Evolutionary conservation across 352 stramenopile genomes (phyloP).

Genomic region (Pythium utonaiense): DNA sequence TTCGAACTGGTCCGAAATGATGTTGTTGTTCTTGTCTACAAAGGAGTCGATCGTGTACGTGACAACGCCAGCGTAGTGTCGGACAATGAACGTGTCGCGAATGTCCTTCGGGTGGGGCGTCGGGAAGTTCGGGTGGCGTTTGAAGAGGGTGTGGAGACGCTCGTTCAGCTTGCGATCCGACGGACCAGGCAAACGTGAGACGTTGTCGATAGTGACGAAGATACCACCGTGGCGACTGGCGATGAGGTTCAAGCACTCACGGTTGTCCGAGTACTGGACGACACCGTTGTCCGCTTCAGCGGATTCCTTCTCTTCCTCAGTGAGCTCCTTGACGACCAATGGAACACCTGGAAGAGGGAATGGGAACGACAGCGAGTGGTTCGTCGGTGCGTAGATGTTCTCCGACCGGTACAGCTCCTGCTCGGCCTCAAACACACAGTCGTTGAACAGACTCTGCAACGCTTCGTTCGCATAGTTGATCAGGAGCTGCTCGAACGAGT

Average conservation of each 20-base stretch:
- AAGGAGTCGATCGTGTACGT: constrained; percentile 86
- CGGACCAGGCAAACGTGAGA: constrained; percentile 77
- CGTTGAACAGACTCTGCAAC: constrained; percentile 88
- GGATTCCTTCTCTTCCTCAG: constrained; percentile 37
- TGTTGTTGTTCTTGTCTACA: constrained; percentile 91
- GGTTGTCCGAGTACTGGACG: constrained; percentile 81
- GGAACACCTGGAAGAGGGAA: constrained; percentile 49
- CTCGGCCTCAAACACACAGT: constrained; percentile 84
- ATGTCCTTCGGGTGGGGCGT: constrained; percentile 83
- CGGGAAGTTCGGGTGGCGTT: constrained; percentile 79
- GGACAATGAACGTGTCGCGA: constrained; percentile 81
- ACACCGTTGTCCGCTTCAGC: constrained; percentile 40
- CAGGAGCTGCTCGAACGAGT: constrained; percentile 90
- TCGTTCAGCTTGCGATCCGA: constrained; percentile 88
- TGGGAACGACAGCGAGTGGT: constrained; percentile 77
- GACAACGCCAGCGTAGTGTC: constrained; percentile 81
- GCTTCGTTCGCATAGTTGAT: constrained; percentile 94
- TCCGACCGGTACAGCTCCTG: constrained; percentile 82
- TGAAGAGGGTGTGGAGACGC: constrained; percentile 77
- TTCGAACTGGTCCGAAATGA: constrained; percentile 86
- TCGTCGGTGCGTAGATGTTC: constrained; percentile 79
- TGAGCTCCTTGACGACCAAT: constrained; percentile 29
- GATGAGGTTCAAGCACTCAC: constrained; percentile 82
- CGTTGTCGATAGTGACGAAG: constrained; percentile 83
- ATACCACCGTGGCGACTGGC: constrained; percentile 77